Percentiles rank a stretch among this genome's conserved stretches.
Conservation (phyloP, 306 rosid genomes). For the Hylodesmum podocarpum region DNA sequence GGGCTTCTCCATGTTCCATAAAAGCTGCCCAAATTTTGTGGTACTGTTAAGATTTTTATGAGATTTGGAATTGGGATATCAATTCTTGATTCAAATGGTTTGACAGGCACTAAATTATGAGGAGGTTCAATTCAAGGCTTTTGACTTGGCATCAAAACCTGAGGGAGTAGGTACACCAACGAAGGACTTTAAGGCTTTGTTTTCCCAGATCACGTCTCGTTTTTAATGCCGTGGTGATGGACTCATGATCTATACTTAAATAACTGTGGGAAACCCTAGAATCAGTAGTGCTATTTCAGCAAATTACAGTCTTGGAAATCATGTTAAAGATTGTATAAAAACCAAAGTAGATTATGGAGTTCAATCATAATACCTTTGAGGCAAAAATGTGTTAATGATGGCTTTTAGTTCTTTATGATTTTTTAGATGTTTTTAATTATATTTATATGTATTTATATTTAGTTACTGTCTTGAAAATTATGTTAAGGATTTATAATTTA, state of each 20-base stretch:
- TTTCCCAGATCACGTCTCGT: conserved; percentile 62
- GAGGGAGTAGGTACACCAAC: conserved; percentile 84
- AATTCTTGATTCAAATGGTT: conserved; percentile 3
- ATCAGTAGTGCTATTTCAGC: background rate
- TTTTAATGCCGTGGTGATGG: conserved; percentile 34
- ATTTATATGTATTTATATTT: background rate
- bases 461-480: no score
- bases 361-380: background rate
- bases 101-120: conserved; percentile 72
- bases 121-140: conserved; percentile 77
- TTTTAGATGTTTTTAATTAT: background rate
- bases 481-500: no score
- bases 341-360: background rate
- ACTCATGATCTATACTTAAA: background rate
- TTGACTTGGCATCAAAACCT: conserved; percentile 85
- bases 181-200: conserved; percentile 83
- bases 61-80: conserved; percentile 2
- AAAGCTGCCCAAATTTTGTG: background rate
- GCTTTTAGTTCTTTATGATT: background rate
- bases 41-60: background rate
- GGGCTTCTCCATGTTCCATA: background rate
- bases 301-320: background rate
- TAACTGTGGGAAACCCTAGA: background rate
- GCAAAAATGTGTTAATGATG: background rate
- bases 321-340: background rate